A percentile compares a stretch with the other conserved stretches of the same genome.
These are phyloP conservation scores for Fusarium lyarnte DNA, from an alignment of 2,329 filamentous ascomycete genomes.

Conservation along the genomic window DNA sequence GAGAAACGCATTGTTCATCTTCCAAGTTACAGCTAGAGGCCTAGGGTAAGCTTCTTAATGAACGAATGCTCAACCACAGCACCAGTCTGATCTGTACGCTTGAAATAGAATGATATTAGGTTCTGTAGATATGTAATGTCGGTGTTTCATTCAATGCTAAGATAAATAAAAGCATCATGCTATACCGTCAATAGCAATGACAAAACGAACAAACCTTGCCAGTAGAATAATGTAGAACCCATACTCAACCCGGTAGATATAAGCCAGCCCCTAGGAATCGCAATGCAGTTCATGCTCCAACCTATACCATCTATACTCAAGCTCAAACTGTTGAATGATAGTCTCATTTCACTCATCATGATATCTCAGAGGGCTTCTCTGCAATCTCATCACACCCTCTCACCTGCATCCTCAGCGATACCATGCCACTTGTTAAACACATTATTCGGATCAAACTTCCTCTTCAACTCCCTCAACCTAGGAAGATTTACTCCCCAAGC, in stretches of 20 bases:
- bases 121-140: accelerated
- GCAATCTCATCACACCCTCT: background rate
- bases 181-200: background rate
- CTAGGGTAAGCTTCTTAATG: background rate
- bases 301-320: too few relatives aligned
- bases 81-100: background rate
- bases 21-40: too few relatives aligned
- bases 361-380: accelerated
- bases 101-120: background rate
- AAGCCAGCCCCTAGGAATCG: background rate
- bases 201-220: too few relatives aligned
- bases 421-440: constrained; percentile 48
- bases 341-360: too few relatives aligned
- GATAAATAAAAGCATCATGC: background rate
- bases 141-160: accelerated
- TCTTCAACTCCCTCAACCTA: constrained; percentile 47
- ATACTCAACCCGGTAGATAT: accelerated
- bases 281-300: background rate
- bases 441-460: constrained; percentile 47
- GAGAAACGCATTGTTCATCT: background rate
- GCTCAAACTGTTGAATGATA: too few relatives aligned
- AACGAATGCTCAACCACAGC: background rate
- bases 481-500: constrained; percentile 47
- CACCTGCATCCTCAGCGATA: constrained; percentile 7
- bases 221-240: background rate